These are phyloP conservation scores for Kalanchoe fedtschenkoi DNA, from an alignment of 164 flowering plant species.

Conservation along the genomic window DNA sequence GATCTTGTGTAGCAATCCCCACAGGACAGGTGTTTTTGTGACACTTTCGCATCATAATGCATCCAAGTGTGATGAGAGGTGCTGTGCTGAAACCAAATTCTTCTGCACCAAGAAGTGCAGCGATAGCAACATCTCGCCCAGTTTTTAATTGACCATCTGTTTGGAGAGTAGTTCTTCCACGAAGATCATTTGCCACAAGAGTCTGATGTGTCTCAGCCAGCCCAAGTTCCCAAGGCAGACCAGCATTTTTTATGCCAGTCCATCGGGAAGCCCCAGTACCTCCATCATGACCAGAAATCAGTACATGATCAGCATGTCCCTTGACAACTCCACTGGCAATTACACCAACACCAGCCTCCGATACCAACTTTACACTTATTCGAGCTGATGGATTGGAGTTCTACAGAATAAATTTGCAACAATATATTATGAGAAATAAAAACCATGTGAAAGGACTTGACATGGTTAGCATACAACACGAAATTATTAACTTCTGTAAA, in stretches of 20 bases:
- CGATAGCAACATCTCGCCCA: conserved; percentile 95
- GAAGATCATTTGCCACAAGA: conserved; percentile 91
- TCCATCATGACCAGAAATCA: conserved; percentile 98
- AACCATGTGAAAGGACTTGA: not conserved
- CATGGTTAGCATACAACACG: not conserved
- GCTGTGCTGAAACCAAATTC: conserved; percentile 99
- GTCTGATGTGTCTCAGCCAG: conserved; percentile 99
- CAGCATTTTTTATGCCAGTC: conserved; percentile 98
- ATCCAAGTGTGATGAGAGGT: conserved; percentile 94
- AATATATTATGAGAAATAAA: not conserved
- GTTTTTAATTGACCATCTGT: conserved; percentile 98
- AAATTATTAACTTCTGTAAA: not conserved
- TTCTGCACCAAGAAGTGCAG: conserved; percentile 97
- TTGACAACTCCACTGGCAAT: conserved; percentile 98
- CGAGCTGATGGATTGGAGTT: conserved; percentile 89
- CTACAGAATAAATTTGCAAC: conserved; percentile 21
- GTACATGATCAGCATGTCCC: conserved; percentile 97
- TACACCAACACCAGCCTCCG: conserved; percentile 99
- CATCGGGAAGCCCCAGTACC: conserved; percentile 99
- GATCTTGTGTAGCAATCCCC: conserved; percentile 99
- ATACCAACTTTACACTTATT: conserved; percentile 90
- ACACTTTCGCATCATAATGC: conserved; percentile 99
- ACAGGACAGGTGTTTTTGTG: conserved; percentile 99
- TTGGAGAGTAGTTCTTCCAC: conserved; percentile 86
- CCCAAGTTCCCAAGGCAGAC: conserved; percentile 99